phyloP scores from a whole-genome alignment of 164 flowering plant species.

The Magnolia changhungtana region DNA sequence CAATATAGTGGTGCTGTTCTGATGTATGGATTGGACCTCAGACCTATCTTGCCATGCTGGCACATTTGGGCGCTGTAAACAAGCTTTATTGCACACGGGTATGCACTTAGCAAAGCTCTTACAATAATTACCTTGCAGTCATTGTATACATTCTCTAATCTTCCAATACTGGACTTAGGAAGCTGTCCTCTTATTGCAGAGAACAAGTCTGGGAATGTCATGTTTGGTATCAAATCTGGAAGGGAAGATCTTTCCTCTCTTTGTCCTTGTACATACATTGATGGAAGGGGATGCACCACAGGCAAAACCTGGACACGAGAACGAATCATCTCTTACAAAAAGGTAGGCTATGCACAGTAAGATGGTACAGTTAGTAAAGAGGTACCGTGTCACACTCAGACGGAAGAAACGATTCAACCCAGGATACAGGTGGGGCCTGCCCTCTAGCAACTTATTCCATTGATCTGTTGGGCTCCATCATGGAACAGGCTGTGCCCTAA shows the following conservation, averaged over 20 bases:
- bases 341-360: background rate
- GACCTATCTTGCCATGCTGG: no score
- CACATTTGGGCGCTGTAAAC: no score
- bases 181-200: slow-evolving; percentile 15
- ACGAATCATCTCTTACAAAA: background rate
- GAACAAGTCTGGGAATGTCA: slow-evolving; percentile 11
- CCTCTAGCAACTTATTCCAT: background rate
- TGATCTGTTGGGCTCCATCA: background rate
- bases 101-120: no score
- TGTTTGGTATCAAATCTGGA: background rate
- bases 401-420: background rate
- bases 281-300: background rate
- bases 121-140: slow-evolving; percentile 26
- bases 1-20: no score
- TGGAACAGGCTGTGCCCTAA: background rate
- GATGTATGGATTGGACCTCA: no score
- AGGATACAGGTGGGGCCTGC: background rate
- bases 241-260: background rate
- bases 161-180: slow-evolving; percentile 14
- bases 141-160: slow-evolving; percentile 15
- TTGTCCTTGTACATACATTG: background rate
- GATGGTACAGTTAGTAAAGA: background rate
- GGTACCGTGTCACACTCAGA: background rate
- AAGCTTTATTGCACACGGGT: no score
- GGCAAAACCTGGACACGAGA: background rate